Percentiles rank a stretch among this genome's conserved stretches.
These are phyloP conservation scores for Mallotus japonicus DNA, from an alignment of 441 rosid species.

Conservation along the genomic window DNA sequence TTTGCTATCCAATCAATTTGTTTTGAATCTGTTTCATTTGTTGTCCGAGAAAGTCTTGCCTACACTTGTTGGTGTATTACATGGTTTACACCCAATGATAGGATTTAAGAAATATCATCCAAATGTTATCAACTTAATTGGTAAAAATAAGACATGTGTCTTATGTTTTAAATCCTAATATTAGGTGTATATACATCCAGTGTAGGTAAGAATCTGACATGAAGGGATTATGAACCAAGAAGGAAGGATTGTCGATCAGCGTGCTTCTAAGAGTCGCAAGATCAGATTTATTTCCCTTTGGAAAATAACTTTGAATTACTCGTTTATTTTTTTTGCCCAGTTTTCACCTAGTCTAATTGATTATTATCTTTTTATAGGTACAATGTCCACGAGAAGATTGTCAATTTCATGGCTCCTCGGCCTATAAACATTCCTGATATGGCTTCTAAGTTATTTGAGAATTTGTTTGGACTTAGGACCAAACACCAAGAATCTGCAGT, in stretches of 20 bases:
- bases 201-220: too few species aligned
- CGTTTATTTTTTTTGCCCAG: not conserved
- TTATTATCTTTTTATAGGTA: constrained; percentile 38
- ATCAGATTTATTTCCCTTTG: constrained; percentile 46
- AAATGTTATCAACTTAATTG: too few species aligned
- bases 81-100: too few species aligned
- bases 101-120: too few species aligned
- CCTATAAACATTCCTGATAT: constrained; percentile 59
- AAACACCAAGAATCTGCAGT: constrained; percentile 25
- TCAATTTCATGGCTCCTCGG: constrained; percentile 85
- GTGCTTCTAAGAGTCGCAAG: constrained; percentile 90
- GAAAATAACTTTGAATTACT: too few species aligned
- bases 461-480: constrained; percentile 68
- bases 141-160: too few species aligned
- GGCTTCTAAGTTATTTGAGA: constrained; percentile 74
- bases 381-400: constrained; percentile 78
- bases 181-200: too few species aligned
- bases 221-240: constrained; percentile 71
- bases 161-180: too few species aligned
- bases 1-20: too few species aligned
- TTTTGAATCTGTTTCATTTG: too few species aligned
- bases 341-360: constrained; percentile 3
- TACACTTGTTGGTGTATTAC: too few species aligned
- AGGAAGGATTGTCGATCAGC: constrained; percentile 84
- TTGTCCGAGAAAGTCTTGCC: too few species aligned